These are phyloP conservation scores for Cyberlindnera subsufficiens DNA, from an alignment of 805 yeast species.

Conservation along the genomic window DNA sequence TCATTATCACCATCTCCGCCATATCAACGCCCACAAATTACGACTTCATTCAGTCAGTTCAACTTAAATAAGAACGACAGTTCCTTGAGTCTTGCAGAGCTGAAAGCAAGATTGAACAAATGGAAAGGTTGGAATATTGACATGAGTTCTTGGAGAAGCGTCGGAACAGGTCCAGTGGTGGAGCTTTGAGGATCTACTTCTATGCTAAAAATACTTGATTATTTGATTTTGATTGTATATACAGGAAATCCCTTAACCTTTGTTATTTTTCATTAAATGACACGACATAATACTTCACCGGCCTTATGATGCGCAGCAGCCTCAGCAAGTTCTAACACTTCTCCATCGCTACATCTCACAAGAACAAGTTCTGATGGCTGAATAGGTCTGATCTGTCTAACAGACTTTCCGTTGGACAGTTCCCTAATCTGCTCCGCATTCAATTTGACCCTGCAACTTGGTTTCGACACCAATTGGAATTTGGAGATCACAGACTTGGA, in stretches of 20 bases:
- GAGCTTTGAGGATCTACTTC: conserved; percentile 26
- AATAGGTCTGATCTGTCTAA: conserved; percentile 71
- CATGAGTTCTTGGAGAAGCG: conserved; percentile 75
- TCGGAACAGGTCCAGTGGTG: conserved; percentile 59
- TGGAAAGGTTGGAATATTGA: conserved; percentile 88
- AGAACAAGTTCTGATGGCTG: conserved; percentile 88
- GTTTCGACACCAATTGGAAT: conserved; percentile 74
- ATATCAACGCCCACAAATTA: conserved; percentile 9
- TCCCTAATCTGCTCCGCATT: conserved; percentile 58
- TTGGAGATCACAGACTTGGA: conserved; percentile 70
- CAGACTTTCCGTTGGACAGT: conserved; percentile 69
- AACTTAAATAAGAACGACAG: conserved; percentile 18
- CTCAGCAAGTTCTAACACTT: conserved; percentile 72
- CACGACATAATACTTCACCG: conserved; percentile 82
- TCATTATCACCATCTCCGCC: conserved; percentile 20
- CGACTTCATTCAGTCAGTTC: conserved; percentile 13
- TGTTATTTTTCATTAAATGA: conserved; percentile 25
- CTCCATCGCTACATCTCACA: conserved; percentile 42
- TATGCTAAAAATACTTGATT: too few species aligned
- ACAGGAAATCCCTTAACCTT: conserved; percentile 1
- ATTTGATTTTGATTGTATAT: background rate
- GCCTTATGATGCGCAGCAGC: conserved; percentile 68
- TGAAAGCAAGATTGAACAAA: conserved; percentile 51
- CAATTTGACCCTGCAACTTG: conserved; percentile 70
- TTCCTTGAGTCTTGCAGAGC: conserved; percentile 39